These are phyloP conservation scores for Wilcoxina mikolae DNA, from an alignment of 495 filamentous ascomycete species.

Conservation along the genomic window DNA sequence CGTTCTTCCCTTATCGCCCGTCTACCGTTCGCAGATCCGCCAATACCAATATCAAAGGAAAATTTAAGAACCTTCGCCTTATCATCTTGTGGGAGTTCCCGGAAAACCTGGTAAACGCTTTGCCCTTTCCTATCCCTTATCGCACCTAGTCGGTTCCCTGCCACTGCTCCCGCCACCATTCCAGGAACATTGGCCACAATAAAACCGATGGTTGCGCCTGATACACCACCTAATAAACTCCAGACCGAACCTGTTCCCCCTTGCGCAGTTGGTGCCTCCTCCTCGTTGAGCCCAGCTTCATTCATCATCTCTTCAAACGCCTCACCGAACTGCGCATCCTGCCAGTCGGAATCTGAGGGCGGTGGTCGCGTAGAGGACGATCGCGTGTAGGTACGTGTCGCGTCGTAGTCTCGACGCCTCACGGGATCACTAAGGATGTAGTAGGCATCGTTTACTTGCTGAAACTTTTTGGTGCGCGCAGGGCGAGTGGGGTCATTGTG, in stretches of 20 bases:
- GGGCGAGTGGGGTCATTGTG: constrained; percentile 68
- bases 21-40: not conserved
- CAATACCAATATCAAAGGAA: constrained; percentile 7
- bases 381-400: constrained; percentile 39
- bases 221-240: constrained; percentile 68
- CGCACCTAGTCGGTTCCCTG: constrained; percentile 77
- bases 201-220: constrained; percentile 82
- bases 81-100: constrained; percentile 66
- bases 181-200: constrained; percentile 88
- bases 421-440: constrained; percentile 73
- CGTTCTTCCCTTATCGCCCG: not conserved
- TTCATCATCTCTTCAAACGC: constrained; percentile 97
- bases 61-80: constrained; percentile 46
- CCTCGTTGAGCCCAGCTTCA: constrained; percentile 61
- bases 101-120: constrained; percentile 86
- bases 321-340: constrained; percentile 68
- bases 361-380: constrained; percentile 31
- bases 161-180: constrained; percentile 75
- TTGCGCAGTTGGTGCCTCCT: constrained; percentile 19
- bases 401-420: constrained; percentile 81
- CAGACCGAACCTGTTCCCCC: constrained; percentile 55
- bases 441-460: constrained; percentile 95
- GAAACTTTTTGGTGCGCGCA: constrained; percentile 77
- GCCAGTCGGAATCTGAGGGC: constrained; percentile 20
- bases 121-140: constrained; percentile 82